Evolutionary conservation across 1,139 yeast genomes (phyloP), one percentile per base, ranked within the genome.

Genomic region (Groenewaldozyma sp.): DNA sequence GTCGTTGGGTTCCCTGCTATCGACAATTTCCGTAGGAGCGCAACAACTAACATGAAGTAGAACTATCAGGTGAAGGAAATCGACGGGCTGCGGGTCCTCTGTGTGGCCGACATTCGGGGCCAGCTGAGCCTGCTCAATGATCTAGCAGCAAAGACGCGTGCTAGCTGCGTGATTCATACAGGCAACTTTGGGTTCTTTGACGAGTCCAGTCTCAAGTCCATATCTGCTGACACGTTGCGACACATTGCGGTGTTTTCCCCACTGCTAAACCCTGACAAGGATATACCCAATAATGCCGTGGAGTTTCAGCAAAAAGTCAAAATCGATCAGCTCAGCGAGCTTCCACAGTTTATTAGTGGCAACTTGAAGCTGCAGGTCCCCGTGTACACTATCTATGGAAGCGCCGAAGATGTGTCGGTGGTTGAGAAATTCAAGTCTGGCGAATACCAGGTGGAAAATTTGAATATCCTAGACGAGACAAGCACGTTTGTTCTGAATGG

Each of bases 141-240:
- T 22, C 63, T 76, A 26, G 80, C 77, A 0, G 47, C 47, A 10
- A 54, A 60, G 40, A 63, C 70, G 48, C 46, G 58, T 2, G 81
- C 80, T 2, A 67, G 70, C 31, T 51, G 70, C 22, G 70, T 82
- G 26, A 64, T 82, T 13, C 93, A 82, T 55, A 78, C 87, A 2
- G 93, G 93, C 13, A 80, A 79, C 49, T 82, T 82, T 62, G 94
- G 94, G 13, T 80, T 82, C 55, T 76, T 82, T 63, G 82, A 80
- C 52, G 60, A 9, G 19, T 33, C 19, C 24, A 19, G 20, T 32
- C n/a, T 21, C 26, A 17, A 6, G 7, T 22, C 24, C 13, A 19
- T 35, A 16, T 20, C 24, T 6, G 13, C 35, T 38, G 51, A 54
- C 24, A 58, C 64, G 14, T 55, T 67, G 37, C 71, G 82, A 45